phyloP scores from a whole-genome alignment of 805 yeast species.

The Hanseniaspora jakobsenii region DNA sequence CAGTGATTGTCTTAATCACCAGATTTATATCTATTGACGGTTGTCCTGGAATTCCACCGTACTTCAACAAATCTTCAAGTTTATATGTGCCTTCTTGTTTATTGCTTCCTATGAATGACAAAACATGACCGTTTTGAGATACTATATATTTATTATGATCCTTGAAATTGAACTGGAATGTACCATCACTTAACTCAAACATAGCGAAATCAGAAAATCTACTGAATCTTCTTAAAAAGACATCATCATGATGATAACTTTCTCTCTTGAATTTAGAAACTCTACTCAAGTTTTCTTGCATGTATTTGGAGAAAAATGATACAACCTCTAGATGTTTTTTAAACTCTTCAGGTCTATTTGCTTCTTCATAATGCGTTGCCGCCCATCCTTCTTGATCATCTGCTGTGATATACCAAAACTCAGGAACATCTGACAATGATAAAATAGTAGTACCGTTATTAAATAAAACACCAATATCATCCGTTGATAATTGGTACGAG shows the following conservation, averaged over 20 bases:
- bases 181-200: constrained; percentile 88
- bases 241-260: constrained; percentile 46
- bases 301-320: constrained; percentile 78
- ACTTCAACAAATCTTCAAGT: constrained; percentile 36
- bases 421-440: constrained; percentile 50
- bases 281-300: constrained; percentile 80
- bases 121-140: constrained; percentile 59
- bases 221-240: constrained; percentile 70
- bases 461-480: constrained; percentile 81
- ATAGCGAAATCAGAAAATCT: constrained; percentile 70
- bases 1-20: constrained; percentile 48
- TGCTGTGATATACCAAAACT: constrained; percentile 51
- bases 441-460: constrained; percentile 75
- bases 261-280: constrained; percentile 47
- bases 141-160: constrained; percentile 86
- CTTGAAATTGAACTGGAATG: constrained; percentile 85
- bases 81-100: constrained; percentile 60
- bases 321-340: constrained; percentile 72
- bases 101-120: constrained; percentile 72
- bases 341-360: constrained; percentile 36
- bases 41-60: constrained; percentile 37
- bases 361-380: constrained; percentile 36
- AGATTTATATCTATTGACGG: constrained; percentile 35
- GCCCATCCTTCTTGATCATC: constrained; percentile 43
- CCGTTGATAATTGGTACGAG: constrained; percentile 81